Conservation (phyloP, 768 basidiomycete species). For the Leccinum truebloodii region DNA sequence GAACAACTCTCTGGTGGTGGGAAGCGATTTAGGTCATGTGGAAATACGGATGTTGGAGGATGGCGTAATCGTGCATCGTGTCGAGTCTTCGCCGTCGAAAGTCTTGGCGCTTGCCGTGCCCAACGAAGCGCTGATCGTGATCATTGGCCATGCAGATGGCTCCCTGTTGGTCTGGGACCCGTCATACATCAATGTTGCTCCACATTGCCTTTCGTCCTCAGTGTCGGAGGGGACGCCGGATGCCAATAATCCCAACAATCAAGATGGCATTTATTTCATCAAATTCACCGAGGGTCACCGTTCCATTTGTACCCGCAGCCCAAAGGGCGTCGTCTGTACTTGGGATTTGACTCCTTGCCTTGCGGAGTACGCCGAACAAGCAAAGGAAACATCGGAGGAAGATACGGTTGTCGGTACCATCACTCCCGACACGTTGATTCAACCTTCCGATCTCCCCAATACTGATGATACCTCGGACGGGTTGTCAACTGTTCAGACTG, state of each 20-base stretch:
- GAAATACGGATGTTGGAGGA: constrained; percentile 18
- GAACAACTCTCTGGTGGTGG: constrained; percentile 6
- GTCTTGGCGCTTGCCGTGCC: constrained; percentile 15
- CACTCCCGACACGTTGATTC: not conserved
- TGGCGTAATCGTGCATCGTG: constrained; percentile 10
- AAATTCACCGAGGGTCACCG: constrained; percentile 12
- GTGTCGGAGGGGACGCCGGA: not conserved
- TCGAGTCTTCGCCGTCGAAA: constrained; percentile 6
- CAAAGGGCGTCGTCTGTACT: constrained; percentile 16
- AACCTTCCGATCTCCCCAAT: not conserved
- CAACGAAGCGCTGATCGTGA: constrained; percentile 10
- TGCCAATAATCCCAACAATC: not conserved
- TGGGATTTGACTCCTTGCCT: constrained; percentile 18
- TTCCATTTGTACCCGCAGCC: constrained; percentile 12
- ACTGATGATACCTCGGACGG: constrained; percentile 2
- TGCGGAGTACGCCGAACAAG: constrained; percentile 3
- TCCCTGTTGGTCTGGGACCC: constrained; percentile 23
- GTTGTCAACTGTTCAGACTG: not conserved
- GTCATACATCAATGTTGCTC: not conserved
- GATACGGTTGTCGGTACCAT: not conserved
- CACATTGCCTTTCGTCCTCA: constrained; percentile 11
- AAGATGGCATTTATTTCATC: constrained; percentile 13
- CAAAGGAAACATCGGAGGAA: constrained; percentile 1
- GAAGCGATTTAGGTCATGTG: constrained; percentile 14
- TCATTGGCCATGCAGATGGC: constrained; percentile 16